These are phyloP conservation scores for Phytopythium chamaehyphon DNA, from an alignment of 352 stramenopile genomes.

Conservation along the genomic window DNA sequence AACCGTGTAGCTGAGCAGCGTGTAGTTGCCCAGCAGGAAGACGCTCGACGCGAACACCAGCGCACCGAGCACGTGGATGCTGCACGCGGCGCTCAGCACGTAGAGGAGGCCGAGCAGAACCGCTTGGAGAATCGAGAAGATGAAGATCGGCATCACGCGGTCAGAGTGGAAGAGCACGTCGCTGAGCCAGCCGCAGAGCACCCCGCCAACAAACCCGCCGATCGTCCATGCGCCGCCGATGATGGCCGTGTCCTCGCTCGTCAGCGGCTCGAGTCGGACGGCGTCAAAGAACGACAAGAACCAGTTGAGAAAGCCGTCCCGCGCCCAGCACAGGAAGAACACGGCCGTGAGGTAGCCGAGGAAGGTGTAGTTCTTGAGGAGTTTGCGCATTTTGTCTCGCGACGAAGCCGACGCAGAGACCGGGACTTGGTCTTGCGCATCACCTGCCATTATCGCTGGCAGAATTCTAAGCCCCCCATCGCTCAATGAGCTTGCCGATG, in stretches of 20 bases:
- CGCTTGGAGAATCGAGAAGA: slow-evolving; percentile 63
- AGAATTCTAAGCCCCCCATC: not conserved
- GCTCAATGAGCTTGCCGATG: slow-evolving; percentile 5
- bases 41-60: slow-evolving; percentile 68
- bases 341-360: slow-evolving; percentile 59
- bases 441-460: not conserved
- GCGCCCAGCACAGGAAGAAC: slow-evolving; percentile 71
- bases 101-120: slow-evolving; percentile 55
- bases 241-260: slow-evolving; percentile 46
- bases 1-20: slow-evolving; percentile 68
- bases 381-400: slow-evolving; percentile 45
- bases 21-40: slow-evolving; percentile 74
- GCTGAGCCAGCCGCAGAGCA: slow-evolving; percentile 71
- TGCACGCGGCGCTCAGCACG: slow-evolving; percentile 47
- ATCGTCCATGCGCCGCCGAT: slow-evolving; percentile 75
- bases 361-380: slow-evolving; percentile 59
- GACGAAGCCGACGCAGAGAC: slow-evolving; percentile 17
- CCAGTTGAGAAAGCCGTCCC: slow-evolving; percentile 74
- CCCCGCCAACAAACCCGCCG: slow-evolving; percentile 61
- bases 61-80: slow-evolving; percentile 35
- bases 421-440: slow-evolving; percentile 2
- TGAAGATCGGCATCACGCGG: slow-evolving; percentile 63
- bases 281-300: slow-evolving; percentile 77
- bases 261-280: slow-evolving; percentile 39
- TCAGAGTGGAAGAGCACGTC: slow-evolving; percentile 65